Percentiles rank a stretch among this genome's conserved stretches.
phyloP scores from a whole-genome alignment of 2,329 filamentous ascomycete genomes.

The Grosmannia serpens region DNA sequence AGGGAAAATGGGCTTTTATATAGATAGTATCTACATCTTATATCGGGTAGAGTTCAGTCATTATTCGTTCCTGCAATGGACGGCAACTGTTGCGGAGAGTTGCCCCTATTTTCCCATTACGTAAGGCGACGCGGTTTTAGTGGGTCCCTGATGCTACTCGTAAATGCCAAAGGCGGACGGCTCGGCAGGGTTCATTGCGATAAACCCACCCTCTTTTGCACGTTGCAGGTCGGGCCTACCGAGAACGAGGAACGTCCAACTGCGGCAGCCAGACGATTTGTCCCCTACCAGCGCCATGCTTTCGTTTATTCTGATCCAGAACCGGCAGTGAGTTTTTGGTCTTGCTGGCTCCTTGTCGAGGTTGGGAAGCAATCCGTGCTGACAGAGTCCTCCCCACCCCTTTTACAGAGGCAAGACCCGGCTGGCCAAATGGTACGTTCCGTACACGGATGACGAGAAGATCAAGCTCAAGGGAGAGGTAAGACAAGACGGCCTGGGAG shows the following conservation, averaged over 20 bases:
- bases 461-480: constrained; percentile 98
- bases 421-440: constrained; percentile 97
- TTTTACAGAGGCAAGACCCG: constrained; percentile 80
- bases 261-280: neutral
- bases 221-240: neutral
- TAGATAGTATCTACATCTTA: neutral
- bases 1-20: neutral
- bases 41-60: neutral
- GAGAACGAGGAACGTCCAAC: neutral
- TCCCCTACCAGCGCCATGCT: constrained; percentile 35
- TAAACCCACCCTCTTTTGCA: neutral
- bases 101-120: neutral
- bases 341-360: neutral
- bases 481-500: neutral
- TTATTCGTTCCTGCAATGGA: too few relatives aligned
- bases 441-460: constrained; percentile 98
- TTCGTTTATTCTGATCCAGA: constrained; percentile 84
- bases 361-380: neutral
- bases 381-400: neutral
- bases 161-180: neutral
- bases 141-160: neutral
- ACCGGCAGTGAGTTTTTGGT: constrained; percentile 56
- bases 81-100: too few relatives aligned
- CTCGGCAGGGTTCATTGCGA: neutral
- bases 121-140: neutral